Base-by-base conservation (phyloP, 768 basidiomycete species). In the Suillus americanus region DNA sequence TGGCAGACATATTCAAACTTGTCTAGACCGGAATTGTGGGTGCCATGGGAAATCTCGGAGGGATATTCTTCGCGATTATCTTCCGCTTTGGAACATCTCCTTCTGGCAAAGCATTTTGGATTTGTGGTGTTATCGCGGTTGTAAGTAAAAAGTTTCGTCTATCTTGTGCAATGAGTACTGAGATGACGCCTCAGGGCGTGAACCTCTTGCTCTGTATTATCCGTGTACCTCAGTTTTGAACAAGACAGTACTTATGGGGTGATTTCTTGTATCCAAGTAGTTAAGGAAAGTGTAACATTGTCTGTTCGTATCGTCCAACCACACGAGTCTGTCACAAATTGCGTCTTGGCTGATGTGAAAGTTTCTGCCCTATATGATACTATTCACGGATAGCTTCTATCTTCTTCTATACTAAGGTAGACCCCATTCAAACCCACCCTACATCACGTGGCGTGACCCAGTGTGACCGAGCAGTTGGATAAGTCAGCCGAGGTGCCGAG, bases 61-160 rank as follows among this genome's bases (percentile, higher is more conserved):
- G 85, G 4, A 74, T 86, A 54, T 65, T 82, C 33, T 85, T 80
- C 43, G 82, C 83, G 1, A 66, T 86, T 0, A 69, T 86, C 23
- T 85, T 82, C 62, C 77, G 85, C 16, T 83, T 82, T 71, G 80
- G 80, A 50, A 69, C 77, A 1, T 65, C 72, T 23, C 73, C 79
- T 6, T 59, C 70, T 10, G 82, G 83, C 12, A 80, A 79, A 50
- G 77, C 81, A 0, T 83, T 83, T 63, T 81, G 82, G 81, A 80
- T 84, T 45, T 76, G 77, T 55, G 85, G 85, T 5, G 64, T 77
- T 5, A 72, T 86, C 25, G 77, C 77, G 20, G 66, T 82, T 61
- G 79, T 75, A 12, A 13, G 73, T 67, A 9, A 25, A 25, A 9
- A 30, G 37, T 16, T 13, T 43, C 25, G 7, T 48, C 23, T 33